Evolutionary conservation across 768 basidiomycete species (phyloP).

Genomic region (Trametes cinnabarina): DNA sequence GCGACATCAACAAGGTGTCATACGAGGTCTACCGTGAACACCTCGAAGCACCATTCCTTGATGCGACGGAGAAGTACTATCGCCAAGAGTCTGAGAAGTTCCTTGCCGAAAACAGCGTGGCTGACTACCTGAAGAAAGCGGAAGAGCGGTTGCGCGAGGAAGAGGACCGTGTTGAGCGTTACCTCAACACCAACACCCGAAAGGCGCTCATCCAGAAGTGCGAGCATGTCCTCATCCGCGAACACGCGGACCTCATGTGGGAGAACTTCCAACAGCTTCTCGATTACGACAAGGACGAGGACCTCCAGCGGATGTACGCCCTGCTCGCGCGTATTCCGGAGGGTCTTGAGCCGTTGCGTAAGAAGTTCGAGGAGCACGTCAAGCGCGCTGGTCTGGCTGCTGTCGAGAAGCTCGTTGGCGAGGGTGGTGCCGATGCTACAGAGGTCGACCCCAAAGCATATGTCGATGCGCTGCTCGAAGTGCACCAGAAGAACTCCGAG

Average conservation of each 20-base stretch:
- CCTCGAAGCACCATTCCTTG: slow-evolving; percentile 87
- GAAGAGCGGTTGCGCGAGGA: slow-evolving; percentile 92
- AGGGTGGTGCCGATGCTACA: slow-evolving; percentile 53
- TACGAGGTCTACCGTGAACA: slow-evolving; percentile 92
- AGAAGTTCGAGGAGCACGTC: slow-evolving; percentile 94
- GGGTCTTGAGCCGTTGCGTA: slow-evolving; percentile 86
- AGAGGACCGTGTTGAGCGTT: slow-evolving; percentile 91
- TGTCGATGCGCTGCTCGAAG: slow-evolving; percentile 87
- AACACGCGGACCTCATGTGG: slow-evolving; percentile 83
- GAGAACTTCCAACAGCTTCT: slow-evolving; percentile 88
- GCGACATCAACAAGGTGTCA: slow-evolving; percentile 87
- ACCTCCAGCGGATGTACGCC: slow-evolving; percentile 92
- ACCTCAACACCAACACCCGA: slow-evolving; percentile 85
- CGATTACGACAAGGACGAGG: slow-evolving; percentile 93
- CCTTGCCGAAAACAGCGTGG: slow-evolving; percentile 82
- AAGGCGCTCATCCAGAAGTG: slow-evolving; percentile 79
- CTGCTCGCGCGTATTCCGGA: slow-evolving; percentile 88
- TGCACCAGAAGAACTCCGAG: slow-evolving; percentile 89
- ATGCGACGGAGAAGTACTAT: slow-evolving; percentile 88
- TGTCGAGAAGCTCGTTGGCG: slow-evolving; percentile 65
- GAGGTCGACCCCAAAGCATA: slow-evolving; percentile 89
- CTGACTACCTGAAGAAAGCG: slow-evolving; percentile 93
- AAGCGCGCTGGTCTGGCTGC: slow-evolving; percentile 84
- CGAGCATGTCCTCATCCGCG: slow-evolving; percentile 88
- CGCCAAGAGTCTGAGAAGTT: slow-evolving; percentile 88